Evolutionary conservation across 2,329 filamentous ascomycete species (phyloP).

Genomic region (Clarireedia sp.): DNA sequence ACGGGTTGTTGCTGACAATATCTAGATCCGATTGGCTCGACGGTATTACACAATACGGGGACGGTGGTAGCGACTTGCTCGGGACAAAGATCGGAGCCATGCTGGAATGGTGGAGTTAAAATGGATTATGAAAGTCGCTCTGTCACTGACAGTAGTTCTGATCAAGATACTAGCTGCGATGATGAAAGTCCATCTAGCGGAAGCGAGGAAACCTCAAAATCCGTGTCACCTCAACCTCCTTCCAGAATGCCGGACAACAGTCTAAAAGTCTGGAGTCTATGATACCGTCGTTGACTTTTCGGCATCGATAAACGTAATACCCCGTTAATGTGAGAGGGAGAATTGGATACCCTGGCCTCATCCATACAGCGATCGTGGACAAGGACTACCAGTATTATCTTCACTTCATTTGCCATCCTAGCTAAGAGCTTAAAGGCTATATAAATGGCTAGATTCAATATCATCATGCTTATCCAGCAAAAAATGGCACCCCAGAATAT

Average conservation of each 20-base stretch:
- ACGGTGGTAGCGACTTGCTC: slow-evolving; percentile 30
- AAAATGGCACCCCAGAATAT: no score
- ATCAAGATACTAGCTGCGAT: slow-evolving; percentile 8
- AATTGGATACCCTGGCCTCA: no score
- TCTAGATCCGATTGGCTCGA: slow-evolving; percentile 25
- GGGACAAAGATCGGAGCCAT: slow-evolving; percentile 22
- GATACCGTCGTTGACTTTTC: no score
- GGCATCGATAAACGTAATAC: no score
- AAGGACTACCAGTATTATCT: no score
- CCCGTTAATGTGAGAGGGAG: no score
- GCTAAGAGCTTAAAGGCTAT: no score
- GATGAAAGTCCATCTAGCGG: neutral
- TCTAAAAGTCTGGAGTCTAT: slow-evolving; percentile 39
- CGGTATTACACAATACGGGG: slow-evolving; percentile 27
- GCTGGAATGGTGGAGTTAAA: slow-evolving; percentile 9
- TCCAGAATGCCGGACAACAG: slow-evolving; percentile 33
- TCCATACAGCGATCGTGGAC: no score
- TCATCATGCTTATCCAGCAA: no score
- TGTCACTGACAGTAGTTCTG: slow-evolving; percentile 8
- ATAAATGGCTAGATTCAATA: no score
- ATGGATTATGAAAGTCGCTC: slow-evolving; percentile 9
- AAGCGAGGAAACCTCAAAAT: neutral
- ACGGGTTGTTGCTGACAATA: neutral
- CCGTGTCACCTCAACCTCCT: neutral
- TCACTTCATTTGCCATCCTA: no score